Evolutionary conservation across 495 filamentous ascomycete species (phyloP), one percentile per base, ranked within the genome.

Genomic region (Jackrogersella minutella): DNA sequence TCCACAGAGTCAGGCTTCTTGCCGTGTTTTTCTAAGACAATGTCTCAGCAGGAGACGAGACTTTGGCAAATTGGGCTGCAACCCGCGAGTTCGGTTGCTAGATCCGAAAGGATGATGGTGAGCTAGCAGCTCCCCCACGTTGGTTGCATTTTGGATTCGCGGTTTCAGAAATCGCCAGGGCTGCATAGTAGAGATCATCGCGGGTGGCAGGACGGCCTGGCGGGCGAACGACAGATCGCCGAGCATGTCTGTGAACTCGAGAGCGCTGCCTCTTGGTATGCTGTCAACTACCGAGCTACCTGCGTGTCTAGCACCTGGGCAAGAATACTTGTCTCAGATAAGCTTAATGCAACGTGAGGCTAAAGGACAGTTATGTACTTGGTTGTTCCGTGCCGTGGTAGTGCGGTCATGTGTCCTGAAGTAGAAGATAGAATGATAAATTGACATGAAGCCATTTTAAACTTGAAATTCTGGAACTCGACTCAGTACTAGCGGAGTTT

Each of bases 321-420:
- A n/a, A 58, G 64, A 49, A 65, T 21, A 60, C n/a, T 24, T 36
- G 66, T 61, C 56, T 69, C 60, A 64, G 60, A 60, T 61, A 46
- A 64, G 55, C 66, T 64, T 64, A 60, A 64, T 64, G 37, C 59
- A 39, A 64, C 59, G 41, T 55, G 53, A 52, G 13, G 34, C 5
- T n/a, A n/a, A n/a, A n/a, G n/a, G n/a, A n/a, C n/a, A n/a, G n/a
- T n/a, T n/a, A n/a, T n/a, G n/a, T n/a, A n/a, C n/a, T n/a, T n/a
- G n/a, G n/a, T n/a, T n/a, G n/a, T n/a, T n/a, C n/a, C n/a, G n/a
- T n/a, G n/a, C n/a, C n/a, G n/a, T n/a, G n/a, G n/a, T n/a, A n/a
- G n/a, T n/a, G n/a, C n/a, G n/a, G 52, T 54, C 53, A 62, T 58
- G 31, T 41, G 31, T 30, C 19, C 16, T 14, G 14, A 13, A 17